Percentiles rank a stretch among this genome's conserved stretches.
phyloP scores from a whole-genome alignment of 139 green algal species.

The Chlorella sp. region DNA sequence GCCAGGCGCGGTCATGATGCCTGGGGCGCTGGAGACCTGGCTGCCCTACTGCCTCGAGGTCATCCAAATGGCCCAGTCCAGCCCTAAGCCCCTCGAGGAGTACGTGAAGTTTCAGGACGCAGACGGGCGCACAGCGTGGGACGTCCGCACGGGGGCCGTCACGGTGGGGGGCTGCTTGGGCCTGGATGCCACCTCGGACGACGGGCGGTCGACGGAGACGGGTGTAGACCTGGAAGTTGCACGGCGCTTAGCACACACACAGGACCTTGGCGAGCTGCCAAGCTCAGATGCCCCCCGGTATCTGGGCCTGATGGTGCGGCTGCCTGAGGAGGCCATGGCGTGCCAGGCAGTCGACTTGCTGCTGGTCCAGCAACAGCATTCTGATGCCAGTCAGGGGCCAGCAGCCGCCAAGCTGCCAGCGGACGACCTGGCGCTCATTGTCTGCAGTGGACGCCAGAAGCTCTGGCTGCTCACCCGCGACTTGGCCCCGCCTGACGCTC shows the following conservation, averaged over 20 bases:
- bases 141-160: neutral
- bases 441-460: neutral
- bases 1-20: neutral
- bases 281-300: neutral
- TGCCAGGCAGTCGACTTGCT: neutral
- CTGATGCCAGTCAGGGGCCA: too few species aligned
- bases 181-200: too few species aligned
- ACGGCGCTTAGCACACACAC: neutral
- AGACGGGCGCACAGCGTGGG: neutral
- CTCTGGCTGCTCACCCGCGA: neutral
- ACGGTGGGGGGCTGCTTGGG: neutral
- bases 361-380: neutral
- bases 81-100: too few species aligned
- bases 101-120: too few species aligned
- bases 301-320: neutral
- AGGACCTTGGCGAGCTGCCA: neutral
- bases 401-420: too few species aligned
- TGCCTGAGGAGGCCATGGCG: neutral
- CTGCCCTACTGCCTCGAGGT: neutral
- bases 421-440: too few species aligned
- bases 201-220: too few species aligned
- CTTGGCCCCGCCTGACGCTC: neutral
- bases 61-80: neutral
- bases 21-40: neutral
- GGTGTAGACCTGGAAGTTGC: too few species aligned